Conservation (phyloP, 2,329 filamentous ascomycete species). For the Acrodontium crateriforme region DNA sequence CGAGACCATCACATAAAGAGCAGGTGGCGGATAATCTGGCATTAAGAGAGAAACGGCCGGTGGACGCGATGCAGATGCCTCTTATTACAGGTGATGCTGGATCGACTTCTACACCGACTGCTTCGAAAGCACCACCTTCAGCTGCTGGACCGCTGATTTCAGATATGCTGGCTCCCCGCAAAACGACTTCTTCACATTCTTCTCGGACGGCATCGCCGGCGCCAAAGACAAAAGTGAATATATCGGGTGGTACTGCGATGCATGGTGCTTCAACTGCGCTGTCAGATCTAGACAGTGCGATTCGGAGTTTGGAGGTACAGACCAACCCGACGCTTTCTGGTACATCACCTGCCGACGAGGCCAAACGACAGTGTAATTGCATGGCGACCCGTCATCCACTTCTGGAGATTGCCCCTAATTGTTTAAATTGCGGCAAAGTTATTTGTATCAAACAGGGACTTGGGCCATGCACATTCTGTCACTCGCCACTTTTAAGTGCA, state of each 20-base stretch:
- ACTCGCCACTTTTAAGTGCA: conserved; percentile 53
- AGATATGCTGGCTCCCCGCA: conserved; percentile 42
- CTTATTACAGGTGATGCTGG: conserved; percentile 32
- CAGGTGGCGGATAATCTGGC: conserved; percentile 31
- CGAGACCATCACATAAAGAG: conserved; percentile 21
- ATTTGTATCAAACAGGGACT: conserved; percentile 89
- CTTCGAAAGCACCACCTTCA: conserved; percentile 46
- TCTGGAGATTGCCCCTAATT: conserved; percentile 85
- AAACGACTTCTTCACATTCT: conserved; percentile 31
- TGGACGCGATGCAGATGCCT: conserved; percentile 32
- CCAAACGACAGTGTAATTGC: conserved; percentile 65
- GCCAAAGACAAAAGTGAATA: conserved; percentile 51
- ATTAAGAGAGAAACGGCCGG: conserved; percentile 36
- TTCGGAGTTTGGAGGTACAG: conserved; percentile 76
- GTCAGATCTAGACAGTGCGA: conserved; percentile 59
- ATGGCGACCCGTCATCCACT: conserved; percentile 79
- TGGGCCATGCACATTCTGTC: conserved; percentile 87
- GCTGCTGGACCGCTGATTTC: conserved; percentile 70
- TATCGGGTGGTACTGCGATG: conserved; percentile 69
- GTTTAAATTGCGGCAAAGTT: conserved; percentile 82
- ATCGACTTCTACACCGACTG: conserved; percentile 27
- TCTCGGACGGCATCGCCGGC: conserved; percentile 37
- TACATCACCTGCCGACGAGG: conserved; percentile 35
- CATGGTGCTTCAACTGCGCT: conserved; percentile 64
- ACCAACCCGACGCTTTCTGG: conserved; percentile 60